phyloP scores from a whole-genome alignment of 345 rosid genomes.

The Sonneratia caseolaris region DNA sequence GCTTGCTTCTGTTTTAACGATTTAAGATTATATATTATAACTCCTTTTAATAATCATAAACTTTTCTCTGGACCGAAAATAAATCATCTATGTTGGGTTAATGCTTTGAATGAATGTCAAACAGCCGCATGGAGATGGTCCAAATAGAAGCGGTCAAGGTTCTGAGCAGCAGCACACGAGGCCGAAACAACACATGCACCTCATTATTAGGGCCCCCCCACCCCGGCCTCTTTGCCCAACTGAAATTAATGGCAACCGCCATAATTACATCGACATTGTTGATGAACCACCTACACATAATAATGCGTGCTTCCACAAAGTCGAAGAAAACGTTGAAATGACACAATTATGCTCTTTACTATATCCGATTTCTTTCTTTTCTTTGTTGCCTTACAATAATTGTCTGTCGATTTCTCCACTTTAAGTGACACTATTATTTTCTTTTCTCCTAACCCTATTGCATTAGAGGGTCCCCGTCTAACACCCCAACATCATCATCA shows the following conservation, averaged over 20 bases:
- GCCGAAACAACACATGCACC: slow-evolving; percentile 16
- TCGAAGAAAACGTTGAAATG: neutral
- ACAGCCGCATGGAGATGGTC: neutral
- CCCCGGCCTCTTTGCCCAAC: neutral
- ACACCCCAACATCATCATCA: neutral
- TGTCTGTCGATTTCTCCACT: slow-evolving; percentile 1
- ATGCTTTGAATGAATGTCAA: neutral
- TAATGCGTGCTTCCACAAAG: neutral
- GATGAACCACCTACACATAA: neutral
- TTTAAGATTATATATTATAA: too few relatives aligned
- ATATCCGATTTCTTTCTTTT: neutral
- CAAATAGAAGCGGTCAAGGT: slow-evolving; percentile 4
- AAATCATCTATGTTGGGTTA: neutral
- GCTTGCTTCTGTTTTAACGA: slow-evolving; percentile 53
- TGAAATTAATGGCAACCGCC: neutral
- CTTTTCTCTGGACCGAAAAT: too few relatives aligned
- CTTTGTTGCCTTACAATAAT: neutral
- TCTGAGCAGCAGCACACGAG: slow-evolving; percentile 29
- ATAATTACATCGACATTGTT: neutral
- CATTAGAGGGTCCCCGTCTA: neutral
- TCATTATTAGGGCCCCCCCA: neutral
- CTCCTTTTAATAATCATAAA: too few relatives aligned
- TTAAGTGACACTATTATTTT: neutral
- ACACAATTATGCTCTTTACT: neutral
- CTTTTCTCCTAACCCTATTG: neutral